Evolutionary conservation across 371 early-diverging fungal genomes (phyloP).

Genomic region (Apophysomyces ossiformis): DNA sequence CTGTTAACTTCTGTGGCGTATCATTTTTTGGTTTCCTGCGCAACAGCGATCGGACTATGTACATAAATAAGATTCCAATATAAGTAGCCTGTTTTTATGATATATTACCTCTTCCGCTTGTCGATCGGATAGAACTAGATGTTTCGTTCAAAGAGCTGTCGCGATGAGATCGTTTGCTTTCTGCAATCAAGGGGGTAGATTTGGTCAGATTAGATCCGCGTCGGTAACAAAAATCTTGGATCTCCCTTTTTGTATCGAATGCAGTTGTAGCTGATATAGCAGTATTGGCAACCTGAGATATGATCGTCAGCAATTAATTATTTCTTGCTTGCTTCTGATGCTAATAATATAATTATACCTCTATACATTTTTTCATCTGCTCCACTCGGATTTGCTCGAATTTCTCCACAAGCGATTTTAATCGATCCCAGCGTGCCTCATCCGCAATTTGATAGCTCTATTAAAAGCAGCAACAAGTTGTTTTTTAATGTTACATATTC

Average conservation of each 20-base stretch:
- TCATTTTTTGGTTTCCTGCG: conserved; percentile 6
- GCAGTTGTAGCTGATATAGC: conserved; percentile 25
- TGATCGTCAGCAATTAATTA: too few species aligned
- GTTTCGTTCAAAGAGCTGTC: neutral
- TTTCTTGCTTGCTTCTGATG: too few species aligned
- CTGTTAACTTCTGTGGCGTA: neutral
- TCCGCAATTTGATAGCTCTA: conserved; percentile 25
- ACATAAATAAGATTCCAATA: neutral
- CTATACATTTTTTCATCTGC: conserved; percentile 28
- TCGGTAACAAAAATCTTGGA: conserved; percentile 17
- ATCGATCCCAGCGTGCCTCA: conserved; percentile 23
- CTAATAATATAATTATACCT: conserved; percentile 4
- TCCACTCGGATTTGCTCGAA: conserved; percentile 31
- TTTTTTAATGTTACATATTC: neutral
- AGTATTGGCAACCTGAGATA: conserved; percentile 27
- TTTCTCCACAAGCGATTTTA: conserved; percentile 24
- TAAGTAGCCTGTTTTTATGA: neutral
- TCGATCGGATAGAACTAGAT: neutral
- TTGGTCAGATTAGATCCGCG: conserved; percentile 20
- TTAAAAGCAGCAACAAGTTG: neutral
- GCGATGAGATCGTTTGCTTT: neutral
- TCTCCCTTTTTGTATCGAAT: conserved; percentile 26
- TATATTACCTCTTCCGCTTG: neutral
- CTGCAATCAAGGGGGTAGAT: conserved; percentile 4
- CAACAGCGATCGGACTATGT: neutral